These are phyloP conservation scores for Madurella mycetomatis DNA, from an alignment of 2,329 filamentous ascomycete genomes.

Conservation along the genomic window DNA sequence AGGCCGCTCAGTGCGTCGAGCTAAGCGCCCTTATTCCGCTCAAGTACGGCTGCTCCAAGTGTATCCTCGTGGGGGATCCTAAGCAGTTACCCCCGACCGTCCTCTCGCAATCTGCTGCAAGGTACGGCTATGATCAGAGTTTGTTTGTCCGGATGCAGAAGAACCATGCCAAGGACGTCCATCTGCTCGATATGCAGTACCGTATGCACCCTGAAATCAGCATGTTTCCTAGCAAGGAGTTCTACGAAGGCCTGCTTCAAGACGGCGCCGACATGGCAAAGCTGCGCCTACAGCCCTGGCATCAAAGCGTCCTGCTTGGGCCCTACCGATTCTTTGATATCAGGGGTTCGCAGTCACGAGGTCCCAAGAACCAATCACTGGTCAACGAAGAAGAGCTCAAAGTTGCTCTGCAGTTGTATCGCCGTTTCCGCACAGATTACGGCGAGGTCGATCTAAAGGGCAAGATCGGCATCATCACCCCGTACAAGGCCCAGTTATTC, in stretches of 20 bases:
- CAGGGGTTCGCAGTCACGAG: conserved; percentile 75
- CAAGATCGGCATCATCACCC: conserved; percentile 95
- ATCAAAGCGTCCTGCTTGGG: conserved; percentile 71
- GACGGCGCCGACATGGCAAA: conserved; percentile 80
- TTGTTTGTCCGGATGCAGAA: conserved; percentile 97
- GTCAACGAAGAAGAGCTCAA: conserved; percentile 85
- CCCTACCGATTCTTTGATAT: conserved; percentile 98
- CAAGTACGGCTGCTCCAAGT: conserved; percentile 96
- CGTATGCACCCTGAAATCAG: conserved; percentile 99
- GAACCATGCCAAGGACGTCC: conserved; percentile 81
- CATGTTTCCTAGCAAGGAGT: conserved; percentile 79
- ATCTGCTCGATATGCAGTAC: conserved; percentile 95
- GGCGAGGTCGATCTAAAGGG: conserved; percentile 63
- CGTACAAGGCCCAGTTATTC: conserved; percentile 88
- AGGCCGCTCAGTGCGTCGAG: conserved; percentile 97
- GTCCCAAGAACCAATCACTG: conserved; percentile 80
- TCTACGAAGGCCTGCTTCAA: conserved; percentile 83
- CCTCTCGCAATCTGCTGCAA: conserved; percentile 84
- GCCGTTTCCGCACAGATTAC: conserved; percentile 72
- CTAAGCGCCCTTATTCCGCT: conserved; percentile 92
- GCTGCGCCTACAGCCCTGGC: conserved; percentile 78
- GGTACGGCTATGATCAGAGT: conserved; percentile 95
- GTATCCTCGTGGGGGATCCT: conserved; percentile 93
- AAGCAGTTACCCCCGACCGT: conserved; percentile 97
- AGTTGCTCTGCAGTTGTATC: conserved; percentile 80